Conservation (phyloP, 805 yeast species). For the Ogataea polymorpha region DNA sequence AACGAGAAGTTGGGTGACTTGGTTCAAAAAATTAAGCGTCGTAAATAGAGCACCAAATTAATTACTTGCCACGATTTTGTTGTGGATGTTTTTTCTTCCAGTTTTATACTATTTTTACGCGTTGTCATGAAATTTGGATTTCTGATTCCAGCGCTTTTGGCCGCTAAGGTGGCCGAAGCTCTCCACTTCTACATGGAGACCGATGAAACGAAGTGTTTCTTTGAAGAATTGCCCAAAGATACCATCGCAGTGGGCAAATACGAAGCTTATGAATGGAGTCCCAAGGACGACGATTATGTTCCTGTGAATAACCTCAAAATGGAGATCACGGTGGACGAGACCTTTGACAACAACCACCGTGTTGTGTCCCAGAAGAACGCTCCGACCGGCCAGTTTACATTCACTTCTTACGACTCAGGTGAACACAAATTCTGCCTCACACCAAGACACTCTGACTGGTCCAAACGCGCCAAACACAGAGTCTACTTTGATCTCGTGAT, state of each 20-base stretch:
- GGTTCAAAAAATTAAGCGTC: constrained; percentile 49
- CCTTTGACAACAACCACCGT: constrained; percentile 73
- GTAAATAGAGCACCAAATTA: constrained; percentile 18
- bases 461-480: constrained; percentile 53
- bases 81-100: constrained; percentile 4
- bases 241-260: constrained; percentile 80
- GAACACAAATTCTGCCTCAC: constrained; percentile 77
- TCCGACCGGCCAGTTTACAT: constrained; percentile 66
- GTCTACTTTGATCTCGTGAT: constrained; percentile 66
- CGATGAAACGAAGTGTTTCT: constrained; percentile 78
- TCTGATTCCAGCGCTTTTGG: constrained; percentile 12
- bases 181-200: constrained; percentile 79
- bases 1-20: constrained; percentile 31
- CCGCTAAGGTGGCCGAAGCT: constrained; percentile 34
- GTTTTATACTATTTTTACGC: constrained; percentile 6
- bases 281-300: constrained; percentile 43
- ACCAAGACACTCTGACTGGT: constrained; percentile 45
- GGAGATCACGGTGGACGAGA: constrained; percentile 70
- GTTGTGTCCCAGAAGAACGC: constrained; percentile 68
- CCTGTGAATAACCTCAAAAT: constrained; percentile 56
- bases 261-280: constrained; percentile 62
- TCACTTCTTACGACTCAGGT: constrained; percentile 71
- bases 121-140: constrained; percentile 19
- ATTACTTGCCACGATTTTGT: constrained; percentile 1
- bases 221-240: constrained; percentile 71